Base-by-base conservation (phyloP, 495 filamentous ascomycete genomes). In the Lepidopterella palustris region DNA sequence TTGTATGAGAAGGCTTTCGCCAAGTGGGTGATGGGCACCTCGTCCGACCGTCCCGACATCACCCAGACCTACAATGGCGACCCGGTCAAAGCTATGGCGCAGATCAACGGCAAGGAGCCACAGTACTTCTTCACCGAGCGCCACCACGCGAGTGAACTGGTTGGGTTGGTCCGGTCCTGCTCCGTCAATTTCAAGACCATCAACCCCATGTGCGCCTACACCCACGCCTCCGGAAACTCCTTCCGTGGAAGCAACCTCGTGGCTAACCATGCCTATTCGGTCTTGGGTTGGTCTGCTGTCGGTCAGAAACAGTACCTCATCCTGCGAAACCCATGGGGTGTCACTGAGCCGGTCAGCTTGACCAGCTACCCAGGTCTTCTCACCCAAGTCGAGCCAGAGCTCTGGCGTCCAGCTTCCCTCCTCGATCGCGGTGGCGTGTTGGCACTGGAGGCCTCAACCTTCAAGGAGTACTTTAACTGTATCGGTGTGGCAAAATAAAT, bases 1-100 rank as follows among this genome's bases (percentile, higher is more conserved):
- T 62, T 75, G 21, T 75, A 75, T 67, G 73, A 75, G 56, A 75
- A 75, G 65, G 73, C 73, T 40, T 75, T 75, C 58, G 60, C 72
- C 29, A 69, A 69, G 51, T 75, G 73, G 73, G 57, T 71, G 40
- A 65, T 63, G 21, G 24, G 31, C 24, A 53, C 52, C 25, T 31
- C 58, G 32, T 35, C 61, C 40, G 27, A 58, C 51, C 29, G 21
- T 15, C 15, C 5, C 9, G 26, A 24, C 52, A 55, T 55, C 52
- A 40, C 52, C 39, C 39, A 42, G 6, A 42, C 8, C 39, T 20
- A 42, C 39, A 42, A 42, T 20, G 39, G 39, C 39, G 39, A 42
- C 39, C 39, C 39, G 8, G 20, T 42, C 2, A 42, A 42, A 42
- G 39, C 39, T 1, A 42, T 42, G 39, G 39, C 39, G 39, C 39